phyloP scores from a whole-genome alignment of 2,329 filamentous ascomycete species.

The Alternaria conjuncta region DNA sequence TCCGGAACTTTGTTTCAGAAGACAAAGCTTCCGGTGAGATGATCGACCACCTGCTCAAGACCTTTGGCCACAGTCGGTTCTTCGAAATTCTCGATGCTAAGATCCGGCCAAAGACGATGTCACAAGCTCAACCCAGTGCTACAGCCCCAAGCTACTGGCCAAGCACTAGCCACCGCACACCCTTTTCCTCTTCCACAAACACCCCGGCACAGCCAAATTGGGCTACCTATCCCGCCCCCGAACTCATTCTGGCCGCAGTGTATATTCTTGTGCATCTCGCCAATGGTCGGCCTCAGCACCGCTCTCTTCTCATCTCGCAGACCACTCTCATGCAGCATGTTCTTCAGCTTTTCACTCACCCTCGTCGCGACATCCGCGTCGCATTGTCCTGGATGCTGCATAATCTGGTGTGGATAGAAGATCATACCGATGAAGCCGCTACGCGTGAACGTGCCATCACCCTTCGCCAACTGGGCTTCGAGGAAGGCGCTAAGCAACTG shows the following conservation, averaged over 20 bases:
- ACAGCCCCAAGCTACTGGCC: constrained; percentile 40
- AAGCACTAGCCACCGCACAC: constrained; percentile 65
- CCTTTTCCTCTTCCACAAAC: constrained; percentile 58
- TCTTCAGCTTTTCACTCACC: constrained; percentile 74
- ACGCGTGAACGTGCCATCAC: constrained; percentile 72
- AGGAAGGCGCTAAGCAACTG: constrained; percentile 65
- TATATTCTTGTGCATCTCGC: constrained; percentile 89
- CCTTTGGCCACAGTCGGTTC: constrained; percentile 76
- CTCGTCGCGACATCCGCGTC: constrained; percentile 74
- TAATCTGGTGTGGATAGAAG: constrained; percentile 85
- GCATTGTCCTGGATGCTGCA: constrained; percentile 83
- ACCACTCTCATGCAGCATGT: constrained; percentile 76
- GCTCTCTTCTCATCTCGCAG: constrained; percentile 71
- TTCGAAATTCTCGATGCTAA: constrained; percentile 84
- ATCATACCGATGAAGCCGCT: constrained; percentile 68
- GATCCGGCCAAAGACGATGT: constrained; percentile 61
- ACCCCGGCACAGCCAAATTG: constrained; percentile 53
- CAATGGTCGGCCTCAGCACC: constrained; percentile 78
- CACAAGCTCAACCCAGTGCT: constrained; percentile 16
- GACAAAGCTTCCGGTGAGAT: constrained; percentile 65
- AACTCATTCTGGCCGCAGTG: constrained; percentile 78
- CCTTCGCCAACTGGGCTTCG: constrained; percentile 74
- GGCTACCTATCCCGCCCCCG: constrained; percentile 48
- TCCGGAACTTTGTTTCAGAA: constrained; percentile 85
- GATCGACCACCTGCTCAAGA: constrained; percentile 82